phyloP scores from a whole-genome alignment of 306 rosid species.

The Glycine latifolia region DNA sequence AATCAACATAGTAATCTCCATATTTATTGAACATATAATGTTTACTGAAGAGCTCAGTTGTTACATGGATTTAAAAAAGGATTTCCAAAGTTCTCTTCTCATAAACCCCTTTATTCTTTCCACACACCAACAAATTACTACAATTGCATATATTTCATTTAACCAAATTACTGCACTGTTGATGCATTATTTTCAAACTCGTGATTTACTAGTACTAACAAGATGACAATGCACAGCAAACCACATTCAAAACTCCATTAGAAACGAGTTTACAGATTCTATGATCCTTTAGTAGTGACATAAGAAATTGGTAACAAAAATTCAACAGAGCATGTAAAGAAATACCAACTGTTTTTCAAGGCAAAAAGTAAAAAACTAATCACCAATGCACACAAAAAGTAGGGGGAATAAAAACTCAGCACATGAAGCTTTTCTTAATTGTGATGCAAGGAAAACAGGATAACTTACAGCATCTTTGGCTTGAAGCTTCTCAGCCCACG shows the following conservation, averaged over 20 bases:
- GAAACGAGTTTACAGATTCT: constrained; percentile 11
- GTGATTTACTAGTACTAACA: constrained; percentile 10
- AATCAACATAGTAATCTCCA: neutral
- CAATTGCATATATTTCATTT: neutral
- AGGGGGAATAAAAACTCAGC: neutral
- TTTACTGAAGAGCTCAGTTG: neutral
- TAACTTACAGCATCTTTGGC: constrained; percentile 82
- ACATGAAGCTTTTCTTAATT: constrained; percentile 8
- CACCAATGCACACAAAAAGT: neutral
- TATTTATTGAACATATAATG: neutral
- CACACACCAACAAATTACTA: neutral
- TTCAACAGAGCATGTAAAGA: neutral
- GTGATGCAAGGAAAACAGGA: constrained; percentile 5
- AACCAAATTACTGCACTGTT: neutral
- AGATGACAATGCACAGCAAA: constrained; percentile 15
- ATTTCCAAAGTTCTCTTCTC: neutral
- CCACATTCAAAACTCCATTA: neutral
- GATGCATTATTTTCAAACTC: constrained; percentile 24
- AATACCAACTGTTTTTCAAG: neutral
- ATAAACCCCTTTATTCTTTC: neutral
- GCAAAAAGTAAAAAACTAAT: neutral
- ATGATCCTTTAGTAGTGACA: constrained; percentile 9
- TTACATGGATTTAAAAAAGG: neutral
- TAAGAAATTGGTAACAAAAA: constrained; percentile 5
- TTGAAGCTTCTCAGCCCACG: constrained; percentile 88